Conservation (phyloP, 73 alveolate species). For the Paramecium octaurelia region DNA sequence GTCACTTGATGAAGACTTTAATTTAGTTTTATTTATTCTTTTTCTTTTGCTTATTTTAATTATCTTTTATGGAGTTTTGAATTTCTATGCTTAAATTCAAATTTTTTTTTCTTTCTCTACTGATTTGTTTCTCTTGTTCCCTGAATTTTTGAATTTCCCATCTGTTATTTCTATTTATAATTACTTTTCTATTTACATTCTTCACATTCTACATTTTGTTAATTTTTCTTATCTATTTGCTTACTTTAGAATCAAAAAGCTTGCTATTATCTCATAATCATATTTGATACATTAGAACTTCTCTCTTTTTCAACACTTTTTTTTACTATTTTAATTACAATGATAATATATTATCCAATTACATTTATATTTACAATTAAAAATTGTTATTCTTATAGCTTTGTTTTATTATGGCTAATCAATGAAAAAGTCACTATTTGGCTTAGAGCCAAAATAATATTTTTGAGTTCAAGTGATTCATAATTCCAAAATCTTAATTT, state of each 20-base stretch:
- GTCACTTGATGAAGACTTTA: background rate
- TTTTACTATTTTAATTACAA: background rate
- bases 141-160: background rate
- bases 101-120: background rate
- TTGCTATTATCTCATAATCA: background rate
- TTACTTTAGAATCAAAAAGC: too few relatives aligned
- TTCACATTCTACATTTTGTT: background rate
- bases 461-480: conserved; percentile 12
- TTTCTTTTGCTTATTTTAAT: background rate
- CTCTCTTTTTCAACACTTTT: background rate
- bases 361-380: background rate
- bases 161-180: background rate
- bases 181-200: background rate
- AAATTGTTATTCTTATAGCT: background rate
- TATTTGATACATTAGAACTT: background rate
- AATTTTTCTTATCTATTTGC: background rate
- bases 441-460: background rate
- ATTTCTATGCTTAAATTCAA: background rate
- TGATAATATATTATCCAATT: background rate
- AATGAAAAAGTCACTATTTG: background rate
- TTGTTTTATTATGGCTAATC: background rate
- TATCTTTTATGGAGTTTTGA: too few relatives aligned
- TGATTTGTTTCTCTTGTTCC: too few relatives aligned
- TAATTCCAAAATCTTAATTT: background rate
- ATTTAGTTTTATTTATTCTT: background rate